Conservation (phyloP, 345 rosid species). For the Eucalyptus curtisii region DNA sequence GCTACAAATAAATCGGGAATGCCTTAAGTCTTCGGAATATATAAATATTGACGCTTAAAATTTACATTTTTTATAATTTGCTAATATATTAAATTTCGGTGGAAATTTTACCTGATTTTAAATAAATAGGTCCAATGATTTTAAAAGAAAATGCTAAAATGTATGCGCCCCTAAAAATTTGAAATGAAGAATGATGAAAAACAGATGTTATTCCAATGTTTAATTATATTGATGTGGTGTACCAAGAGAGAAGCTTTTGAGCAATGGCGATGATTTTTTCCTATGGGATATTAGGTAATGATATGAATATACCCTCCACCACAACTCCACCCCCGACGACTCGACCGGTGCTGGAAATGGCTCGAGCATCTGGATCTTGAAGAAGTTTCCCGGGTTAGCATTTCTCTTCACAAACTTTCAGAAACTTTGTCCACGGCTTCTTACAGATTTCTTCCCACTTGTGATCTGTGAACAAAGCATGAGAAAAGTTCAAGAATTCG, state of each 20-base stretch:
- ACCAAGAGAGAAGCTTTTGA: background rate
- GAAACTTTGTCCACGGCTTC: background rate
- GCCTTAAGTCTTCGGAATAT: no score
- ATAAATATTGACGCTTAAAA: no score
- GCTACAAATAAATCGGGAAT: no score
- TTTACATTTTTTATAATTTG: no score
- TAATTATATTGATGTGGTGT: background rate
- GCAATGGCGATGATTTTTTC: background rate
- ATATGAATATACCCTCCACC: background rate
- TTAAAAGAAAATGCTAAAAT: background rate
- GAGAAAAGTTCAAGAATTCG: background rate
- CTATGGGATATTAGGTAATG: background rate
- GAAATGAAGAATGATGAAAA: accelerated
- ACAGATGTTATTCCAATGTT: background rate
- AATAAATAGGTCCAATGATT: no score
- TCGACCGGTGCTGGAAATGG: background rate
- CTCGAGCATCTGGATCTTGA: background rate
- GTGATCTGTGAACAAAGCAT: background rate
- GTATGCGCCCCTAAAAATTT: no score
- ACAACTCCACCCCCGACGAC: background rate
- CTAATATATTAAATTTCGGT: no score
- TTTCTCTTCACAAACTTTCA: background rate
- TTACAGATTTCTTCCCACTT: background rate
- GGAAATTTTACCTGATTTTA: no score
- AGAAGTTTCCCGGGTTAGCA: background rate